These are phyloP conservation scores for Naematelia encephala DNA, from an alignment of 768 basidiomycete genomes.

Conservation along the genomic window DNA sequence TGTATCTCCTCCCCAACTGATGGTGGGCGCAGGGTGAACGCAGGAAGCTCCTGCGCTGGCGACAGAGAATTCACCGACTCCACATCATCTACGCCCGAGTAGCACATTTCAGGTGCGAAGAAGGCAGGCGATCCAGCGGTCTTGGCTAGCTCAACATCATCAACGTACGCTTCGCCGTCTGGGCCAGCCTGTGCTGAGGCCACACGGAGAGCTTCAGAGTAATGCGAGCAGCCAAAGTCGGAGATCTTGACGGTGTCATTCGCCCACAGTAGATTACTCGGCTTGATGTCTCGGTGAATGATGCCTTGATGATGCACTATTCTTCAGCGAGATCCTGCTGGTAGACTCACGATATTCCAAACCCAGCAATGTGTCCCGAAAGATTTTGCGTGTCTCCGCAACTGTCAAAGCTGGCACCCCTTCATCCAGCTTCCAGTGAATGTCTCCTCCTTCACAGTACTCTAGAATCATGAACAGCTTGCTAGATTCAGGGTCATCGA, in stretches of 20 bases:
- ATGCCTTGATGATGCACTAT: slow-evolving; percentile 97
- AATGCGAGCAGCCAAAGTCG: slow-evolving; percentile 96
- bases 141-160: slow-evolving; percentile 81
- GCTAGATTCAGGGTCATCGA: slow-evolving; percentile 82
- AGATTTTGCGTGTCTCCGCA: slow-evolving; percentile 77
- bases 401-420: slow-evolving; percentile 74
- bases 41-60: slow-evolving; percentile 31
- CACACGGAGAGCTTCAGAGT: slow-evolving; percentile 80
- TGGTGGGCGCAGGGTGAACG: slow-evolving; percentile 36
- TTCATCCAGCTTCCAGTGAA: slow-evolving; percentile 73
- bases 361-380: slow-evolving; percentile 88
- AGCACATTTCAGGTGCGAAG: slow-evolving; percentile 91
- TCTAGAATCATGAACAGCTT: slow-evolving; percentile 98
- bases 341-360: slow-evolving; percentile 81
- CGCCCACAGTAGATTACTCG: slow-evolving; percentile 91
- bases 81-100: slow-evolving; percentile 55
- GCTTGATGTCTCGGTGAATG: slow-evolving; percentile 99
- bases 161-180: slow-evolving; percentile 61
- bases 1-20: slow-evolving; percentile 19
- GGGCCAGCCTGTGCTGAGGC: slow-evolving; percentile 54
- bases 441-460: slow-evolving; percentile 90
- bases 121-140: slow-evolving; percentile 94
- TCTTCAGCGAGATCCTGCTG: slow-evolving; percentile 3
- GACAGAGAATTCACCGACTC: slow-evolving; percentile 11
- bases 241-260: slow-evolving; percentile 91